phyloP scores from a whole-genome alignment of 345 rosid species.

The Corymbia maculata region DNA sequence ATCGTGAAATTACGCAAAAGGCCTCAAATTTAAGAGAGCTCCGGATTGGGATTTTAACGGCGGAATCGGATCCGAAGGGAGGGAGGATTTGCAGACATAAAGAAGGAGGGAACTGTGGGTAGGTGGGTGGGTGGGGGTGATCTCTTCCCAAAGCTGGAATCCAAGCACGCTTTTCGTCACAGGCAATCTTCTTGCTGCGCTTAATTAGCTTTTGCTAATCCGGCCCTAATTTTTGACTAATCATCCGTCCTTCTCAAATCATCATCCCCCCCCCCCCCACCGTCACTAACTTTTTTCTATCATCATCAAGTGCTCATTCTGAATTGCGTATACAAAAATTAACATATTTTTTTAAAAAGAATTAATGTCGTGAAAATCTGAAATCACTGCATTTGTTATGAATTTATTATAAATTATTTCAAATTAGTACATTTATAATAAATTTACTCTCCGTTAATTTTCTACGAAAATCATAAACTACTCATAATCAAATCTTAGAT shows the following conservation, averaged over 20 bases:
- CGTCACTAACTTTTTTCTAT: too few species aligned
- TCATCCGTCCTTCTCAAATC: not conserved
- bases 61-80: not conserved
- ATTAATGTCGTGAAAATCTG: fast-evolving
- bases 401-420: too few species aligned
- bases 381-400: too few species aligned
- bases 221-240: not conserved
- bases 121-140: too few species aligned
- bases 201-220: not conserved
- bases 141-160: not conserved
- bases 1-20: not conserved
- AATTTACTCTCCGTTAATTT: fast-evolving
- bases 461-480: fast-evolving
- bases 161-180: not conserved
- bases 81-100: not conserved
- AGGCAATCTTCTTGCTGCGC: not conserved
- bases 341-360: too few species aligned
- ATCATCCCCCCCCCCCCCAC: not conserved
- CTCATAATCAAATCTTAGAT: fast-evolving
- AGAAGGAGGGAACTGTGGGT: not conserved
- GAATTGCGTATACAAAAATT: too few species aligned
- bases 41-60: not conserved
- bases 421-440: too few species aligned
- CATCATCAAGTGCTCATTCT: too few species aligned
- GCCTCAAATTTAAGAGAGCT: not conserved